A percentile compares a stretch with the other conserved stretches of the same genome.
phyloP scores from a whole-genome alignment of 805 yeast genomes.

The Metschnikowia reukaufii region DNA sequence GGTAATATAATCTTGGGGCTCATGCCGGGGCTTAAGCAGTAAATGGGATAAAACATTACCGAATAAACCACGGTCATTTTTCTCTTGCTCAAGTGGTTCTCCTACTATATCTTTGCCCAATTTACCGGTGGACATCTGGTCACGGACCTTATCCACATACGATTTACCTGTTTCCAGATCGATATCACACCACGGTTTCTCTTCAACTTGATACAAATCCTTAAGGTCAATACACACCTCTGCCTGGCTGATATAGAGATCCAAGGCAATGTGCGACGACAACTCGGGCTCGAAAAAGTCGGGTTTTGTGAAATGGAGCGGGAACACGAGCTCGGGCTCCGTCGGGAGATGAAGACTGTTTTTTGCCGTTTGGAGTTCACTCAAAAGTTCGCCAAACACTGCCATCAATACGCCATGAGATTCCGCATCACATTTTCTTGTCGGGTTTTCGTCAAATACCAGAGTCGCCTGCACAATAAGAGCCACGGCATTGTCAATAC shows the following conservation, averaged over 20 bases:
- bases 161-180: slow-evolving; percentile 47
- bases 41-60: slow-evolving; percentile 27
- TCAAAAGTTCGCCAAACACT: slow-evolving; percentile 28
- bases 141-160: slow-evolving; percentile 57
- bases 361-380: slow-evolving; percentile 26
- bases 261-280: slow-evolving; percentile 51
- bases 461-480: slow-evolving; percentile 28
- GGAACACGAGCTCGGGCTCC: slow-evolving; percentile 56
- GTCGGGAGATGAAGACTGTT: slow-evolving; percentile 47
- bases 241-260: slow-evolving; percentile 58
- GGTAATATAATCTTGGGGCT: slow-evolving; percentile 53
- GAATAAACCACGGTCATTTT: slow-evolving; percentile 16
- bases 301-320: slow-evolving; percentile 46
- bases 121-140: slow-evolving; percentile 43
- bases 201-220: slow-evolving; percentile 48
- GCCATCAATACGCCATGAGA: slow-evolving; percentile 22
- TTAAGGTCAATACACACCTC: slow-evolving; percentile 63
- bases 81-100: slow-evolving; percentile 8
- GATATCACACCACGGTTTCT: slow-evolving; percentile 63
- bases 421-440: slow-evolving; percentile 10
- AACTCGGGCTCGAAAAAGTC: slow-evolving; percentile 46
- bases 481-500: slow-evolving; percentile 35
- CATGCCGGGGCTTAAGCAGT: slow-evolving; percentile 30
- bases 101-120: too few relatives aligned
- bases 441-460: slow-evolving; percentile 13